Base-by-base conservation (phyloP, 208 protist species). In the Leishmania amazonensis region DNA sequence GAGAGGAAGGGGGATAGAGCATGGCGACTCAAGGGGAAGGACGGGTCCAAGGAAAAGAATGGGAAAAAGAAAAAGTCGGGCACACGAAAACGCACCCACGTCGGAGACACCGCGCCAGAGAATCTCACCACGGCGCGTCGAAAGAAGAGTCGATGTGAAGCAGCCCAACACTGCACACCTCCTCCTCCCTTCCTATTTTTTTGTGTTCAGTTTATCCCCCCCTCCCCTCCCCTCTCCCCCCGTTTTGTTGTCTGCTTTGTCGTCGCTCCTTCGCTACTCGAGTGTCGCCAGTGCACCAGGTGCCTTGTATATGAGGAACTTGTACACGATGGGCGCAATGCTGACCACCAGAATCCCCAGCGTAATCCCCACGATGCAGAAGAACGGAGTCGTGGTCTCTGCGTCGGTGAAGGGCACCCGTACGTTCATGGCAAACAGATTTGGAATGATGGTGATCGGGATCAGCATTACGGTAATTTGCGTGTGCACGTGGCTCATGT, bases 401-500 rank as follows among this genome's bases (percentile, higher is more conserved):
- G 75, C 81, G 8, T 89, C 76, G 35, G 85, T 24, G 80, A 89
- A 97, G 3, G 94, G 94, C 21, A 96, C 91, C 5, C 70, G 76
- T 5, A 96, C 89, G 83, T 97, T 97, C 79, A 88, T 91, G 5
- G 94, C 83, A n/a, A 89, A 95, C 31, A 97, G 11, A 38, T 87
- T 89, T 0, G 94, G 94, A 60, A 97, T 87, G 60, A 97, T 86
- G 38, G 82, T 84, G 40, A 96, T 87, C 1, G 94, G 94, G 88
- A 97, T 96, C 74, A 94, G 86, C 2, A 97, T 83, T 1, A 97
- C 85, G 3, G 92, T 57, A 60, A 97, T 95, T 77, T 92, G 86
- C 24, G 91, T 87, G 83, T 96, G 88, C 53, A 97, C 88, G 81
- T 91, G 83, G 79, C 93, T 97, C 62, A 97, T 71, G 68, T 94